A percentile compares a stretch with the other conserved stretches of the same genome.
phyloP scores from a whole-genome alignment of 441 rosid genomes.

The Arabidopsis hybrid region DNA sequence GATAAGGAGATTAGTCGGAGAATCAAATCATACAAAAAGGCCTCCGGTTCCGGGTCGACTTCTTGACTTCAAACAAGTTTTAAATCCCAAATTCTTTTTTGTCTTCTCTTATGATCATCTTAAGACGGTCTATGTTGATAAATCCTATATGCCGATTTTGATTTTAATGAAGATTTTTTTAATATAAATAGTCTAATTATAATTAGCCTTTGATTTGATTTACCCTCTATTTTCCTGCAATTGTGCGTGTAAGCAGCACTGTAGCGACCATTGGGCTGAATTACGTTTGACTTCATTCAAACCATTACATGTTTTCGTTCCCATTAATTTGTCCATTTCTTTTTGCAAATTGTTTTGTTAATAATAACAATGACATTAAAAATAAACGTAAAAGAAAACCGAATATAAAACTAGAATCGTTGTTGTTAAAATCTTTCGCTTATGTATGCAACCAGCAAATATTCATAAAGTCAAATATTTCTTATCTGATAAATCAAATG shows the following conservation, averaged over 20 bases:
- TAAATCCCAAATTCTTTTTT: neutral
- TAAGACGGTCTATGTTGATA: conserved; percentile 23
- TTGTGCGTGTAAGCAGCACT: too few relatives aligned
- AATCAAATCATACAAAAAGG: conserved; percentile 53
- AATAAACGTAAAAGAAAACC: too few relatives aligned
- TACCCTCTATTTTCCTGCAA: neutral
- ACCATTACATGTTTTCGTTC: too few relatives aligned
- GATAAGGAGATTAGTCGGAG: conserved; percentile 77
- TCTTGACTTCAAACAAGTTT: conserved; percentile 25
- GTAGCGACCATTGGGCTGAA: too few relatives aligned
- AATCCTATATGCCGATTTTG: conserved; percentile 27
- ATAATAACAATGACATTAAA: too few relatives aligned
- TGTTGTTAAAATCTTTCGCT: neutral
- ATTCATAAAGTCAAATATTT: neutral
- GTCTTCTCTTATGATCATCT: conserved; percentile 12
- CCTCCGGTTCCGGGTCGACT: conserved; percentile 28
- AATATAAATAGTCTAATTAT: neutral
- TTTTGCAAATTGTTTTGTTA: too few relatives aligned
- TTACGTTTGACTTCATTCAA: too few relatives aligned
- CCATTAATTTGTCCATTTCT: too few relatives aligned
- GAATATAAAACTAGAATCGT: too few relatives aligned
- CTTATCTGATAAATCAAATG: conserved; percentile 10
- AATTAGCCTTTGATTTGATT: neutral
- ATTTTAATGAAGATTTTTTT: neutral
- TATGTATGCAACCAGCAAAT: conserved; percentile 19